phyloP scores from a whole-genome alignment of 805 yeast genomes.

The Kockiozyma suomiensis region DNA sequence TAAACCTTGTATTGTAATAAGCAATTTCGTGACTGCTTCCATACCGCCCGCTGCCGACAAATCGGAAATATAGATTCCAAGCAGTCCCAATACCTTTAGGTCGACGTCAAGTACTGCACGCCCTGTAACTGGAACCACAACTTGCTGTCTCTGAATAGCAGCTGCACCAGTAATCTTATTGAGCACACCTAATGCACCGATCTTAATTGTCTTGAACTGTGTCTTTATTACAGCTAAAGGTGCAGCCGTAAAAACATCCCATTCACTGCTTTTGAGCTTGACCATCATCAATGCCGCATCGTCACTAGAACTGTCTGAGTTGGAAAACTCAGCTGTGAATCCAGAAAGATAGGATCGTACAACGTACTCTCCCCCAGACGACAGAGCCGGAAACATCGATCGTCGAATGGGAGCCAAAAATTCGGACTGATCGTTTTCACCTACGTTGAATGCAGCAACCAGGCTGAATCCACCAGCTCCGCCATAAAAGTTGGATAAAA shows the following conservation, averaged over 20 bases:
- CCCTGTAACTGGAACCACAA: conserved; percentile 27
- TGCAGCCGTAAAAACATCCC: conserved; percentile 34
- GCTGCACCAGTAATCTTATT: conserved; percentile 30
- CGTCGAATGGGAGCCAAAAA: conserved; percentile 17
- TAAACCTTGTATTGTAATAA: conserved; percentile 30
- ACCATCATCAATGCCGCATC: conserved; percentile 24
- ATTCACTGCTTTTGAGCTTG: conserved; percentile 19
- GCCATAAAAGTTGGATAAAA: conserved; percentile 26
- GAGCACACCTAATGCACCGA: conserved; percentile 30
- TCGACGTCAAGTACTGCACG: conserved; percentile 28
- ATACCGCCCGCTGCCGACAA: conserved; percentile 4
- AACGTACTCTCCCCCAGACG: conserved; percentile 21
- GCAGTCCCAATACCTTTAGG: conserved; percentile 25
- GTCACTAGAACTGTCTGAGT: not conserved
- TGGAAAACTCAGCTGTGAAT: conserved; percentile 18
- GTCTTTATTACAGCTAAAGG: conserved; percentile 29
- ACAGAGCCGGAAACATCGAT: conserved; percentile 28
- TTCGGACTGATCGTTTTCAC: conserved; percentile 7
- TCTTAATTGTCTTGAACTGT: conserved; percentile 4
- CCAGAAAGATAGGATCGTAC: conserved; percentile 28
- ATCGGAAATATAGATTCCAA: conserved; percentile 28
- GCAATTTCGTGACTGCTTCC: conserved; percentile 8
- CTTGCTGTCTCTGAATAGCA: conserved; percentile 24
- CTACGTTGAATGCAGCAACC: conserved; percentile 29
- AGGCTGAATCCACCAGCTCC: conserved; percentile 33